Base-by-base conservation (phyloP, 1,284 basidiomycete species). In the Ustilago shanxiensis region DNA sequence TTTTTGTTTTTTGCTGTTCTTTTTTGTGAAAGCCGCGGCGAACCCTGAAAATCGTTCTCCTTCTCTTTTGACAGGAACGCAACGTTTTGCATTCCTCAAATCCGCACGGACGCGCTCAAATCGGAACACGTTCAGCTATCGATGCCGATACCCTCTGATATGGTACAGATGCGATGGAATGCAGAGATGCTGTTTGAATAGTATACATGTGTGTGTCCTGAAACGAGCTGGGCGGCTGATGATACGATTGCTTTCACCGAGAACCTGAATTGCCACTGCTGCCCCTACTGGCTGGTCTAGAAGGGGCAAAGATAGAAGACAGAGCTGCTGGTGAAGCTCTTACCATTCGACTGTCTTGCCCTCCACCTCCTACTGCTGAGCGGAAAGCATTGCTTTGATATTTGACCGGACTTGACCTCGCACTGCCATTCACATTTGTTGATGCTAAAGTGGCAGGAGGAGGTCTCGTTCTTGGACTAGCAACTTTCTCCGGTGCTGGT, bases 221-320 rank as follows among this genome's bases (percentile, higher is more conserved):
- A 33, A 33, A 33, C 31, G 44, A 20, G 44, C 8, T 2, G 22
- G 22, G 18, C 10, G 6, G 8, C 44, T 7, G 3, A 37, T 37
- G 35, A 7, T 37, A 37, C 14, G 3, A 49, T 26, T 26, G 13
- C 14, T 28, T 5, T 33, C 31, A 49, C 4, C 47, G 47, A 49
- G 47, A 28, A 5, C 47, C 47, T 4, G 22, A 8, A 7, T n/a
- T 28, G 14, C 47, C 47, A 18, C 47, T 24, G 22, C 24, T n/a
- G 13, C 26, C 26, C 16, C 47, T 24, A 28, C 47, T 26, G 18
- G 47, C 26, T 6, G 47, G 47, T 49, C 47, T 49, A 49, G 24
- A 24, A 8, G 65, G 68, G 16, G 64, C 54, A 44, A 77, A 77
- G 37, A 77, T 68, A 20, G 65, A 68, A n/a, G 69, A 72, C n/a